Evolutionary conservation across 2,329 filamentous ascomycete species (phyloP).

Genomic region (Aplosporella prunicola): DNA sequence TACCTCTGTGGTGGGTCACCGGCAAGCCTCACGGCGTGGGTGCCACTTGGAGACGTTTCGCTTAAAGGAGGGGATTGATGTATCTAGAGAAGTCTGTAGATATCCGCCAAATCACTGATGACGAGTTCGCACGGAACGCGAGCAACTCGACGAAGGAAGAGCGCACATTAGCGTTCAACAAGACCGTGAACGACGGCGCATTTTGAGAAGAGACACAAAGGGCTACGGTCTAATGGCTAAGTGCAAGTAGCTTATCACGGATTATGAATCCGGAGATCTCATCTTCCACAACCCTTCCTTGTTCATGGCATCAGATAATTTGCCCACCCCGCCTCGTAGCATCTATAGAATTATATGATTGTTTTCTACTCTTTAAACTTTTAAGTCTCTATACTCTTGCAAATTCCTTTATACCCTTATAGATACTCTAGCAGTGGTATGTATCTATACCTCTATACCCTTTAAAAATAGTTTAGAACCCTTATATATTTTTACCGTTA

Average conservation of each 20-base stretch:
- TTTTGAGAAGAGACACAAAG: slow-evolving; percentile 7
- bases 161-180: slow-evolving; percentile 10
- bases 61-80: slow-evolving; percentile 11
- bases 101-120: slow-evolving; percentile 6
- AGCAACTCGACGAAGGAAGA: slow-evolving; percentile 6
- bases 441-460: too few species aligned
- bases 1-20: slow-evolving; percentile 9
- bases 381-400: too few species aligned
- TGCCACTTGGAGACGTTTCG: slow-evolving; percentile 7
- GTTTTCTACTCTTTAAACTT: too few species aligned
- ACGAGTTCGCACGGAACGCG: slow-evolving; percentile 4
- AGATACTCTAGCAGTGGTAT: too few species aligned
- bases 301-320: too few species aligned
- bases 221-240: not conserved
- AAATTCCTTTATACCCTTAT: too few species aligned
- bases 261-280: slow-evolving; percentile 11
- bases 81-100: slow-evolving; percentile 8
- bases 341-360: too few species aligned
- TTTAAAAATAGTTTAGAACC: too few species aligned
- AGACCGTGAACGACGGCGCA: slow-evolving; percentile 11
- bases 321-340: too few species aligned
- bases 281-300: slow-evolving; percentile 10
- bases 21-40: slow-evolving; percentile 10
- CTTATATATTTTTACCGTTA: too few species aligned
- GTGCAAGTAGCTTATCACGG: not conserved